Base-by-base conservation (phyloP, 192 early-diverging fungal species). In the Powellomyces hirtus region DNA sequence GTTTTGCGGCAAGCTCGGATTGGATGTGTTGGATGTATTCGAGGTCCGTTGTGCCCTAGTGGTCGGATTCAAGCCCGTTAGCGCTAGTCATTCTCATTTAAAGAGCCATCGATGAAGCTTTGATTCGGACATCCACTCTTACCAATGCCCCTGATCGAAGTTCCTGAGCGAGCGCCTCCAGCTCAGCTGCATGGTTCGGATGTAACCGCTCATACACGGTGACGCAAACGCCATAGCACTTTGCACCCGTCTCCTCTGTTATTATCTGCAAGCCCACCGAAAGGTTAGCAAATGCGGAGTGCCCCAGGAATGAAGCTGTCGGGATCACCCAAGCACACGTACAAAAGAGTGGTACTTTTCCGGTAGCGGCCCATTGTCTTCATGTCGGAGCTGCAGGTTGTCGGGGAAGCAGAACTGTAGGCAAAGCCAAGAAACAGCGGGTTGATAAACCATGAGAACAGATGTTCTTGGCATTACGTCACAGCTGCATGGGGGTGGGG, bases 391-490 rank as follows among this genome's bases (percentile, higher is more conserved):
- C 18, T 45, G 33, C 16, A 84, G 31, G 49, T 83, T 74, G 53
- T 83, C 77, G 24, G 83, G 83, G 72, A 82, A 84, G 59, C 77
- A 80, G 60, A 84, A 82, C 83, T 84, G 59, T 31, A 20, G 46
- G 4, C 5, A 16, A 18, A 49, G 40, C n/a, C 46, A 16, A 24
- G n/a, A 49, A 49, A 24, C 46, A 24, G n/a, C n/a, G n/a, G n/a
- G n/a, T n/a, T n/a, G n/a, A n/a, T n/a, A n/a, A n/a, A n/a, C n/a
- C n/a, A 16, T 27, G 27, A 14, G 16, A 27, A 16, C 53, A 27
- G 53, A 16, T 56, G n/a, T 22, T 13, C 11, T 6, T 18, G 3
- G 0, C 52, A 59, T 49, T 11, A 56, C 20, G 26, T 10, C 16
- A 38, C 16, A 8, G 45, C 1, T 7, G 8, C 10, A 40, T 3